Base-by-base conservation (phyloP, 169 alveolate species). In the Blepharisma undulans region DNA sequence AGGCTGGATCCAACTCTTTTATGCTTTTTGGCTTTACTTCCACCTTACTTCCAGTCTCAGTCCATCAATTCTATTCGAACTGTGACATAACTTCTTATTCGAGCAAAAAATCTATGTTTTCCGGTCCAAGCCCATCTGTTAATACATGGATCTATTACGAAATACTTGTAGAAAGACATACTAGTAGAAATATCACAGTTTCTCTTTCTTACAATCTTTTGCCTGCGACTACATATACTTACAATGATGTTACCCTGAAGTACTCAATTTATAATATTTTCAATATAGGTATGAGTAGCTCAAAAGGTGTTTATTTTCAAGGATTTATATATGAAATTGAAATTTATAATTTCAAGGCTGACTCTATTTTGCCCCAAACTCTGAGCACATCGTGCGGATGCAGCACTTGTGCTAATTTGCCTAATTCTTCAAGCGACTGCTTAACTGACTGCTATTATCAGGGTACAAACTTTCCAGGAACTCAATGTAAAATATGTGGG, bases 261-360 rank as follows among this genome's bases (percentile, higher is more conserved):
- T 77, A 82, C 4, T 4, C 27, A 3, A 19, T 10, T 19, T 82
- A 77, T 4, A 10, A 36, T 36, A 30, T n/a, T 59, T 82, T 82
- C 33, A 25, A 4, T 36, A 21, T 82, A 5, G 89, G 89, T 5
- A 19, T 5, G 6, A 59, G 33, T 59, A 4, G 33, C 21, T 19
- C 48, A 4, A n/a, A 19, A 21, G 5, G 14, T 7, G 4, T 8
- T 19, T 82, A 4, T 30, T 33, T 82, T n/a, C 3, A 5, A 21
- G 89, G 89, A 82, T 82, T 82, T 82, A 48, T 82, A n/a, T 82
- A 34, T 82, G 89, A 82, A 34, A 33, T 82, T 6, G 33, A n/a
- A 25, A 36, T 82, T 33, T 82, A 5, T 10, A 82, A 82, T 36
- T 36, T 36, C 33, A 25, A 30, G 25, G 59, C 33, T 78, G 48